These are phyloP conservation scores for Heliocybe sulcata DNA, from an alignment of 1,284 basidiomycete species.

Conservation along the genomic window DNA sequence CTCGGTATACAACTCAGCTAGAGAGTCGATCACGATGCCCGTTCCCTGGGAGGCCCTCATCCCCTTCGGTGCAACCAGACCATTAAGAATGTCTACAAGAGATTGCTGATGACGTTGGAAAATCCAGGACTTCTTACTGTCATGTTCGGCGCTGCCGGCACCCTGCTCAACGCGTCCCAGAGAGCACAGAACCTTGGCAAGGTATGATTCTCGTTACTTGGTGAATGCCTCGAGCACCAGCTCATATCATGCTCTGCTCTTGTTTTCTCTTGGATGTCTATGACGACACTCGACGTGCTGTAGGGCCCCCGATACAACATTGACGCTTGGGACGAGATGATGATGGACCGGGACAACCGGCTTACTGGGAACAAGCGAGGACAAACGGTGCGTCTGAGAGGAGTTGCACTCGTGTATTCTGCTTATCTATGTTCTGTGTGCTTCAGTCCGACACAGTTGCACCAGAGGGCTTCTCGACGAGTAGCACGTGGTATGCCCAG, in stretches of 20 bases:
- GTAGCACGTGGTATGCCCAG: slow-evolving; percentile 74
- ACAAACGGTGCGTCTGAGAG: slow-evolving; percentile 78
- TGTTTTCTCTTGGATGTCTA: neutral
- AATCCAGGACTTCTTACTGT: slow-evolving; percentile 70
- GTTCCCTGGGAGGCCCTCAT: slow-evolving; percentile 94
- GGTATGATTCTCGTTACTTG: slow-evolving; percentile 37
- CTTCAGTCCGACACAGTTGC: slow-evolving; percentile 65
- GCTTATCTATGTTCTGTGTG: slow-evolving; percentile 1
- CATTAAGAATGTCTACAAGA: neutral
- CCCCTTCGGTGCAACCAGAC: slow-evolving; percentile 69
- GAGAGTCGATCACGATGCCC: slow-evolving; percentile 51
- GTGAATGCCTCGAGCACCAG: no score
- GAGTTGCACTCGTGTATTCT: slow-evolving; percentile 3
- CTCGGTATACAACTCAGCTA: neutral
- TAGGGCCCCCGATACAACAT: slow-evolving; percentile 81
- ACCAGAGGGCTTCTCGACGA: slow-evolving; percentile 71
- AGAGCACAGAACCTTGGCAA: slow-evolving; percentile 84
- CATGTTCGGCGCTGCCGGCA: slow-evolving; percentile 87
- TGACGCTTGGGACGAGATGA: slow-evolving; percentile 90
- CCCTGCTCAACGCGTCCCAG: slow-evolving; percentile 73
- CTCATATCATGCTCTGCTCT: neutral
- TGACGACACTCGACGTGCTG: neutral
- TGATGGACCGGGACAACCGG: slow-evolving; percentile 87
- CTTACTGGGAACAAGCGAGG: slow-evolving; percentile 86
- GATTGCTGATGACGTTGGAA: neutral